Evolutionary conservation across 768 basidiomycete species (phyloP).

Genomic region (Coprinopsis cinerea): DNA sequence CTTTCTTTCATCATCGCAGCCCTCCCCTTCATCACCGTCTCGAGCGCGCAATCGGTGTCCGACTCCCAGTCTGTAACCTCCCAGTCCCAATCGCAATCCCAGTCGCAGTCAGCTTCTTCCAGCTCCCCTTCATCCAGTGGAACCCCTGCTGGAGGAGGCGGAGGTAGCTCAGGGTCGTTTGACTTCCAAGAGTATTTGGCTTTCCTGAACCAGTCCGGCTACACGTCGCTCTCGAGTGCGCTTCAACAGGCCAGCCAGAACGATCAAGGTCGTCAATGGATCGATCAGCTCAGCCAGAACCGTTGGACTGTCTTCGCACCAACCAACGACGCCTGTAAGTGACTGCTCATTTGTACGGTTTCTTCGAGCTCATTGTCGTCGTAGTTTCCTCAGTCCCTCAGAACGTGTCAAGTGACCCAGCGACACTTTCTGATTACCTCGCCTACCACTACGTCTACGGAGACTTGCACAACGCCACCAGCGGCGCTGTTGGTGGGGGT

Average conservation of each 20-base stretch:
- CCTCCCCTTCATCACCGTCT: slow-evolving; percentile 1
- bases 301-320: slow-evolving; percentile 54
- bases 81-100: background rate
- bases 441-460: slow-evolving; percentile 55
- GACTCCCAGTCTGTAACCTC: too few species aligned
- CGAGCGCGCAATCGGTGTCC: slow-evolving; percentile 6
- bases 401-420: slow-evolving; percentile 16
- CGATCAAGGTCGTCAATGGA: slow-evolving; percentile 34
- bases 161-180: background rate
- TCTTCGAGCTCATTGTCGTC: slow-evolving; percentile 17
- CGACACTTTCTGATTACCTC: slow-evolving; percentile 39
- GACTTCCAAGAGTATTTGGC: slow-evolving; percentile 6
- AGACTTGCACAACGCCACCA: slow-evolving; percentile 30
- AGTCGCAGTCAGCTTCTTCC: too few species aligned
- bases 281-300: slow-evolving; percentile 36
- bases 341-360: background rate
- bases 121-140: background rate
- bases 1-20: slow-evolving; percentile 9
- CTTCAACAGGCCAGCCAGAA: slow-evolving; percentile 39
- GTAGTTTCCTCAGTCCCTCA: slow-evolving; percentile 29
- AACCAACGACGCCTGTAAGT: slow-evolving; percentile 46
- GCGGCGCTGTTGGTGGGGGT: too few species aligned
- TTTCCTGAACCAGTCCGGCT: slow-evolving; percentile 31
- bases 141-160: background rate
- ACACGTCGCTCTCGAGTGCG: slow-evolving; percentile 35